Evolutionary conservation across 305 asterid species (phyloP), one percentile per base, ranked within the genome.

Genomic region (Coffea humblotiana): DNA sequence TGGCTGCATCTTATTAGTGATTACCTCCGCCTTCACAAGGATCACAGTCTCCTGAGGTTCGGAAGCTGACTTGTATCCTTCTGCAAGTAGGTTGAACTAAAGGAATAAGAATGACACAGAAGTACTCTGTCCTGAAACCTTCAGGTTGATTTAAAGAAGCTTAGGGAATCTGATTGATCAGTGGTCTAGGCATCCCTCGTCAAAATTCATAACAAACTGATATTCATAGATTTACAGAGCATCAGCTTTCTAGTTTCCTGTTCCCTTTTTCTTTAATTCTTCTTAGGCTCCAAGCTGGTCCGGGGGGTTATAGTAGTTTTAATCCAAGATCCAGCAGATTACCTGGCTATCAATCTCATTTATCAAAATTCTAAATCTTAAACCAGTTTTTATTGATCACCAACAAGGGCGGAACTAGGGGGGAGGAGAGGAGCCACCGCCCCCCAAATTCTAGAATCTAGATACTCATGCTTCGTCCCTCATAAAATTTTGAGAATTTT

Each of bases 1-100:
- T 51, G 82, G 88, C 81, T 86, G 81, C 87, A 56, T 93, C 74
- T 9, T 78, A 74, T 69, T 87, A 54, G 74, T 84, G 75, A 51
- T 77, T 15, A 68, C 88, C 32, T 82, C 82, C 58, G 25, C 91
- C 29, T 75, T 82, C 82, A 82, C 89, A 48, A 77, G 85, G 84
- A 85, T 51, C 72, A 72, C 79, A 51, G 8, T 51, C 15, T 49
- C 77, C 51, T 54, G 77, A 78, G 40, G 43, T 71, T 56, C 43
- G 67, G 61, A 67, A 1, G 74, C 52, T 25, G 67, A 25, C 72
- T 65, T 76, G 60, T 47, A 29, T 29, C 6, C 23, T 11, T 27
- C 23, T 51, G 0, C 7, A 73, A 18, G 12, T 32, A 18, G 65
- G 15, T 4, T 23, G 4, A 16, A 29, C 25, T n/a, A 47, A 72